Base-by-base conservation (phyloP, 1,284 basidiomycete species). In the Pseudozyma sp. region DNA sequence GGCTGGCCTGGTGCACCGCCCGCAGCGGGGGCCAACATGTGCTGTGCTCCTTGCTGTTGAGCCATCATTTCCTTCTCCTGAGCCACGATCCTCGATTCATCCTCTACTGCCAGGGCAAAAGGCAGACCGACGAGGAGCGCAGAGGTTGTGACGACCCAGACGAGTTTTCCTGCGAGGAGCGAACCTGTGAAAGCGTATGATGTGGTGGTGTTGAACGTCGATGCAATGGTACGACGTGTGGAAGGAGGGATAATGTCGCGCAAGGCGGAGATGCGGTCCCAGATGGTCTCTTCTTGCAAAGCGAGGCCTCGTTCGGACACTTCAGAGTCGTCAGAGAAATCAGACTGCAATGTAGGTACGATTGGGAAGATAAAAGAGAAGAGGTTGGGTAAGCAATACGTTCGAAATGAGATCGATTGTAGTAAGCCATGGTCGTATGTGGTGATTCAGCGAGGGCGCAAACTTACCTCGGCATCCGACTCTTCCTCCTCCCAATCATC, bases 41-140 rank as follows among this genome's bases (percentile, higher is more conserved):
- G 92, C 86, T 95, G 93, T 18, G 91, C 91, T 43, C 95, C 95
- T 83, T 93, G 91, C 85, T 94, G 94, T 86, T 97, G 94, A 56
- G 93, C 93, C 77, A 93, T 87, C 89, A 95, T 91, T 86, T 98
- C 95, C 87, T 93, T 92, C 87, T 99, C 96, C 87, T 98, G 95
- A 62, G 92, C 91, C 6, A 95, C 92, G 67, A 97, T 90, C 87
- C 94, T 94, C 54, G 92, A 92, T 87, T 99, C 96, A 86, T 97
- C 96, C 86, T 99, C 96, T 74, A 98, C 89, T 61, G 91, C 92
- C 76, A 99, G 89, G 1, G 95, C 94, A 76, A 97, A 89, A 34
- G 96, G 96, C 52, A 99, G 88, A 8, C 93, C 97, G 53, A 99
- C 91, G 65, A 99, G 90, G 52, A 99, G 88, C 0, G 95, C 94